phyloP scores from a whole-genome alignment of 306 rosid genomes.

The Glycine soja region DNA sequence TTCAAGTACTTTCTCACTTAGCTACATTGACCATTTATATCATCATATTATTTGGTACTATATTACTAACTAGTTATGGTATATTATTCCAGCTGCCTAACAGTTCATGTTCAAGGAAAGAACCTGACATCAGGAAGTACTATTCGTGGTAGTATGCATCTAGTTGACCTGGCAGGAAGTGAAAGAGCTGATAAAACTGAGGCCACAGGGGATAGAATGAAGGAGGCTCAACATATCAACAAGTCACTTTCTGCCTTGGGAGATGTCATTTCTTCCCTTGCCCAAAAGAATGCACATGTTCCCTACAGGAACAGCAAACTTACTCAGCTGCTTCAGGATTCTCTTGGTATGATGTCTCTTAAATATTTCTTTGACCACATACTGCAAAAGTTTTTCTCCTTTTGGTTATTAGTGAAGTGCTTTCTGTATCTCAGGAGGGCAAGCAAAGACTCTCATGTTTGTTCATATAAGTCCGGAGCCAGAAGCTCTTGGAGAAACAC shows the following conservation, averaged over 20 bases:
- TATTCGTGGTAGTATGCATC: constrained; percentile 89
- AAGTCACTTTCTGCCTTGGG: constrained; percentile 97
- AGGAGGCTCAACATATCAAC: constrained; percentile 98
- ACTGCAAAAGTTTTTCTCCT: neutral
- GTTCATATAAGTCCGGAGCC: constrained; percentile 92
- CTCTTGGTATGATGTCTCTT: constrained; percentile 68
- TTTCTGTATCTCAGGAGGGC: constrained; percentile 67
- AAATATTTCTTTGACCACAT: neutral
- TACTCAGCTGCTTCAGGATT: constrained; percentile 94
- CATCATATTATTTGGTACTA: no score
- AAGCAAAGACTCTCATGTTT: constrained; percentile 96
- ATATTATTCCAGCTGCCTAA: constrained; percentile 70
- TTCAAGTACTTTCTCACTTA: neutral
- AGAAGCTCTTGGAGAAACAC: constrained; percentile 85
- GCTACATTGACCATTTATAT: no score
- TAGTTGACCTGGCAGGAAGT: constrained; percentile 98
- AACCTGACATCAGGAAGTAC: constrained; percentile 72
- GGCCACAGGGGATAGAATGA: constrained; percentile 91
- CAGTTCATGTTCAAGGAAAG: constrained; percentile 94
- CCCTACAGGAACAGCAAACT: constrained; percentile 98
- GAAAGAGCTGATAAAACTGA: constrained; percentile 97
- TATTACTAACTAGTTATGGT: no score
- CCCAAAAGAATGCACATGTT: constrained; percentile 85
- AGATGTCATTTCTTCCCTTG: constrained; percentile 93
- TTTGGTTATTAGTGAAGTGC: constrained; percentile 15